Evolutionary conservation across 2,329 filamentous ascomycete genomes (phyloP).

Genomic region (Malbranchea cinnamomea): DNA sequence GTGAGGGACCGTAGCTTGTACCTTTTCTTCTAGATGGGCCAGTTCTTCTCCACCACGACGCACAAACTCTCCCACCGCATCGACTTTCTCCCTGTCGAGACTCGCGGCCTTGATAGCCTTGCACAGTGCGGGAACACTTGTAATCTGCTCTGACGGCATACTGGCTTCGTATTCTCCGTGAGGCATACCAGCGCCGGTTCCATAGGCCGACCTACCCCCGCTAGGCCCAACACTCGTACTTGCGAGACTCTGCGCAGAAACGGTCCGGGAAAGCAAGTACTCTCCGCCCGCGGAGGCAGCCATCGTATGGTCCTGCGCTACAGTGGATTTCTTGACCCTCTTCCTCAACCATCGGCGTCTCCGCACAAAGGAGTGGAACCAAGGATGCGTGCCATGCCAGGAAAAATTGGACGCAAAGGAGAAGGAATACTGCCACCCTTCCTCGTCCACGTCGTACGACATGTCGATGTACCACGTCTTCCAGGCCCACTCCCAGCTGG

Average conservation of each 20-base stretch:
- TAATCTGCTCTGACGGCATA: slow-evolving; percentile 36
- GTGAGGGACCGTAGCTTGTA: slow-evolving; percentile 13
- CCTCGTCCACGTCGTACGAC: slow-evolving; percentile 72
- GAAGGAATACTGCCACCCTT: slow-evolving; percentile 94
- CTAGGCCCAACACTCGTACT: slow-evolving; percentile 22
- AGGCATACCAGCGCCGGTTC: background rate
- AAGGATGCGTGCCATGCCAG: slow-evolving; percentile 79
- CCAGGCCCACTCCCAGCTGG: slow-evolving; percentile 85
- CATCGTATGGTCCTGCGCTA: too few species aligned
- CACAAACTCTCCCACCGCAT: slow-evolving; percentile 71
- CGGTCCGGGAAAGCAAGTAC: too few species aligned
- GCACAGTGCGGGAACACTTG: slow-evolving; percentile 55
- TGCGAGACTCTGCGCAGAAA: slow-evolving; percentile 9
- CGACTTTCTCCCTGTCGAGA: slow-evolving; percentile 85
- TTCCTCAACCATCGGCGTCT: slow-evolving; percentile 76
- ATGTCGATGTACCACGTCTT: slow-evolving; percentile 58
- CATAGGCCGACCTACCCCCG: too few species aligned
- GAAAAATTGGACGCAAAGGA: slow-evolving; percentile 59
- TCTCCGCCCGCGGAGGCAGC: background rate
- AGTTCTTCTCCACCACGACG: slow-evolving; percentile 61
- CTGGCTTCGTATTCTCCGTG: slow-evolving; percentile 32
- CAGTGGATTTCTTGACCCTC: slow-evolving; percentile 48
- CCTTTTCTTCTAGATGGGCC: slow-evolving; percentile 52
- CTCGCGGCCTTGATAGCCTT: slow-evolving; percentile 49
- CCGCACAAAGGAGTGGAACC: slow-evolving; percentile 93